These are phyloP conservation scores for Zygosaccharomyces pseudorouxii DNA, from an alignment of 805 yeast species.

Conservation along the genomic window DNA sequence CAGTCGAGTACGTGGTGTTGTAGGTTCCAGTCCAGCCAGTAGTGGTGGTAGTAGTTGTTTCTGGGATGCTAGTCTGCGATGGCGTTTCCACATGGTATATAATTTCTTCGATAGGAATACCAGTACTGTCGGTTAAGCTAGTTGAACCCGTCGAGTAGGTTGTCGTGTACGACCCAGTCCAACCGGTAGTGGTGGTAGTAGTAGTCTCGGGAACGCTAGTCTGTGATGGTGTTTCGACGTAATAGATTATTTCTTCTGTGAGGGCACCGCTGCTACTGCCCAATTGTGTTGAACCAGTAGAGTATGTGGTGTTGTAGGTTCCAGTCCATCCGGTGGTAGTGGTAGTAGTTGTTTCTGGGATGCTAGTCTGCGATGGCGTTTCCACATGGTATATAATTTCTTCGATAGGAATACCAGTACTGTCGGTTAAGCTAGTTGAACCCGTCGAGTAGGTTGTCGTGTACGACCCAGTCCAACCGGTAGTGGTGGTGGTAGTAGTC, in stretches of 20 bases:
- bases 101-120: constrained; percentile 12
- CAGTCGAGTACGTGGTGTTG: constrained; percentile 20
- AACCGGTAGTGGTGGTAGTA: constrained; percentile 16
- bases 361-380: constrained; percentile 10
- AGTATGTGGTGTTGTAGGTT: constrained; percentile 15
- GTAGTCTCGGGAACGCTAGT: neutral
- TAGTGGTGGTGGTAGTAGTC: constrained; percentile 13
- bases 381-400: constrained; percentile 16
- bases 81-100: constrained; percentile 17
- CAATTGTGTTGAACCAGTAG: constrained; percentile 17
- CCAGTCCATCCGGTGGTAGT: constrained; percentile 21
- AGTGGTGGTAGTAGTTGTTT: constrained; percentile 8
- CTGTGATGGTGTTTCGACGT: constrained; percentile 15
- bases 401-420: constrained; percentile 9
- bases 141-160: constrained; percentile 19
- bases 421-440: constrained; percentile 11
- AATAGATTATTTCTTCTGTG: constrained; percentile 16
- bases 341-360: neutral
- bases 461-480: constrained; percentile 18
- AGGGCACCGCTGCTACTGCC: constrained; percentile 9
- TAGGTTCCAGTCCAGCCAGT: constrained; percentile 18
- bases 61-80: constrained; percentile 1
- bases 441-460: constrained; percentile 20
- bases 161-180: constrained; percentile 18
- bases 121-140: constrained; percentile 9